Evolutionary conservation across 2,329 filamentous ascomycete genomes (phyloP).

Genomic region (Xylaria sp.): DNA sequence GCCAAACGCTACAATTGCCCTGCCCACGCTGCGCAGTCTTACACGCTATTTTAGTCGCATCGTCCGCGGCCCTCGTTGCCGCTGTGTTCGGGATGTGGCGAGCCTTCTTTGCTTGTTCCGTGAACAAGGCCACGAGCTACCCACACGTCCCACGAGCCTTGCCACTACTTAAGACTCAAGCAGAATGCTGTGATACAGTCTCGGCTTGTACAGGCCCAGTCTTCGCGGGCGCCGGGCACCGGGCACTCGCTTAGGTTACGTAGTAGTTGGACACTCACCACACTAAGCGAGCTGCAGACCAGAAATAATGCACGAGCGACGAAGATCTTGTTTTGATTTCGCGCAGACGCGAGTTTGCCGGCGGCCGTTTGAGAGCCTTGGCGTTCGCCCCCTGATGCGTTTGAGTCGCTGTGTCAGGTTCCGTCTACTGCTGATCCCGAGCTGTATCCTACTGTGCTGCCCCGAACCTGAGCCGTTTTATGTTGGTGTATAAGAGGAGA

Average conservation of each 20-base stretch:
- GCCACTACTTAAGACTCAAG: too few species aligned
- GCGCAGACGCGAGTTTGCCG: neutral
- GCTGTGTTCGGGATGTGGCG: neutral
- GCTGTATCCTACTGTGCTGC: too few species aligned
- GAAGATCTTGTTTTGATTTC: neutral
- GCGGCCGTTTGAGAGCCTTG: slow-evolving; percentile 18
- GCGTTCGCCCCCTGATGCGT: slow-evolving; percentile 20
- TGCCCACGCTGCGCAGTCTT: slow-evolving; percentile 7
- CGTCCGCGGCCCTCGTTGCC: neutral
- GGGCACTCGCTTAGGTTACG: too few species aligned
- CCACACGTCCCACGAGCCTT: too few species aligned
- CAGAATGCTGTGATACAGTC: too few species aligned
- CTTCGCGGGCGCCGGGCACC: too few species aligned
- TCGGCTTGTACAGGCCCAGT: too few species aligned
- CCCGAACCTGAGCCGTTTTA: slow-evolving; percentile 11
- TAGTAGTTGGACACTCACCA: too few species aligned
- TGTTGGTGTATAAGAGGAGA: neutral
- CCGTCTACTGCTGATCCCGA: neutral
- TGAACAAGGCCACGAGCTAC: neutral
- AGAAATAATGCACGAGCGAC: neutral
- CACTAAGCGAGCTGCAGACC: neutral
- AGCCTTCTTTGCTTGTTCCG: neutral
- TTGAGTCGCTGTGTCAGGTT: slow-evolving; percentile 10
- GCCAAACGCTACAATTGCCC: too few species aligned
- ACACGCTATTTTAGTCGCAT: slow-evolving; percentile 10